Evolutionary conservation across 805 yeast genomes (phyloP), one percentile per base, ranked within the genome.

Genomic region (Candida insectalens): DNA sequence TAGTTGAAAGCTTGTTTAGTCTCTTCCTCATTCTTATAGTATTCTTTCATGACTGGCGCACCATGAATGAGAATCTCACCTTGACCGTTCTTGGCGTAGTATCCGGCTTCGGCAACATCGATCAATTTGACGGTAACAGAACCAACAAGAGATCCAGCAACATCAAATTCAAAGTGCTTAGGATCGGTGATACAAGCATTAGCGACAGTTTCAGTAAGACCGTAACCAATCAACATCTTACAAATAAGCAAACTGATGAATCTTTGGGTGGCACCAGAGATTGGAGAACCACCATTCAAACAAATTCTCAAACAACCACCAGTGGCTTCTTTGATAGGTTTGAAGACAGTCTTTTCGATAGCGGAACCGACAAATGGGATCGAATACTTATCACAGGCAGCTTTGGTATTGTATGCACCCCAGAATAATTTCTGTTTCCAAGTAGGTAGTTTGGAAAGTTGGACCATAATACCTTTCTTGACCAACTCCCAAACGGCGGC

Each of bases 401-500:
- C 43, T 63, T 89, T 92, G 36, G 92, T 72, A 50, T 71, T 69
- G 61, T 65, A 85, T 7, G 95, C 89, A 19, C 74, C 67, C 97
- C 98, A 92, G 57, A 92, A 92, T 29, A 89, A 51, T 55, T 74
- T 82, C 61, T 85, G 95, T 21, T 71, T 68, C 17, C 77, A 46
- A 12, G 74, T 48, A 13, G 95, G 81, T 49, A 68, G 67, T 49
- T 74, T 70, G 44, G 67, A 64, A 44, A 92, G 72, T 62, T 88
- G 87, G 36, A 72, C 72, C 38, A 84, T 40, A 39, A 92, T 81
- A 38, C 98, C 98, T 67, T 92, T 92, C 59, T 88, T 81, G 40
- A 92, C 84, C 25, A 81, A 70, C 66, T 92, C 98, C 95, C 96
- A 92, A 34, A 92, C 96, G 4, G 97, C 95, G 13, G 96, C 96